These are phyloP conservation scores for Ochromonas danica DNA, from an alignment of 108 stramenopile species.

Conservation along the genomic window DNA sequence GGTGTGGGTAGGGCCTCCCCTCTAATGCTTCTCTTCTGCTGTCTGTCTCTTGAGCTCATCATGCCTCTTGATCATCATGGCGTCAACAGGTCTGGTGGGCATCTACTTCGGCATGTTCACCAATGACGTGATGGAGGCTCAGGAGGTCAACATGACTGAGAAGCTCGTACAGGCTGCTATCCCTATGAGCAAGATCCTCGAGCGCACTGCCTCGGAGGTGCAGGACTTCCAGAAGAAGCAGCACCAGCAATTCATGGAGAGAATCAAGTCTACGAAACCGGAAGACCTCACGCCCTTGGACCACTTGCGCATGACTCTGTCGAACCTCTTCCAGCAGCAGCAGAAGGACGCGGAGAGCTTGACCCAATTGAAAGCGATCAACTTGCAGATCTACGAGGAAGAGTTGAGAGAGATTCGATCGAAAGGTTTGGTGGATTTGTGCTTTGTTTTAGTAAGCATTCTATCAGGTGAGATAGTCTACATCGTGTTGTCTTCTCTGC, in stretches of 20 bases:
- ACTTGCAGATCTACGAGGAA: conserved; percentile 25
- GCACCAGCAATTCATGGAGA: background rate
- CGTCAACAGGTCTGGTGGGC: no score
- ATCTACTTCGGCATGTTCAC: background rate
- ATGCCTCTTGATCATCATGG: no score
- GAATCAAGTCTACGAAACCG: no score
- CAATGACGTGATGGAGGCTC: background rate
- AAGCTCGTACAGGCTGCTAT: background rate
- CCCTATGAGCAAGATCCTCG: background rate
- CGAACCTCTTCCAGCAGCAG: no score
- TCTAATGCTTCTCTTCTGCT: no score
- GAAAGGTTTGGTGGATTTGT: background rate
- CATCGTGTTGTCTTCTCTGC: background rate
- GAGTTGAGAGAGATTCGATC: conserved; percentile 2
- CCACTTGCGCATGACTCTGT: no score
- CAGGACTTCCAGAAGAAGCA: background rate
- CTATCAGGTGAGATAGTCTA: background rate
- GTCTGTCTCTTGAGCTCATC: no score
- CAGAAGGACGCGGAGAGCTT: no score
- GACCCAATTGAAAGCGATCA: background rate
- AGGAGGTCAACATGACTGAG: background rate
- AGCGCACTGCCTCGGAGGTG: background rate
- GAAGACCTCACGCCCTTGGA: no score
- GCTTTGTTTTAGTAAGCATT: background rate
- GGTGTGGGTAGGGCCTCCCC: no score